These are phyloP conservation scores for Symbiodinium natans DNA, from an alignment of 73 alveolate species.

Conservation along the genomic window DNA sequence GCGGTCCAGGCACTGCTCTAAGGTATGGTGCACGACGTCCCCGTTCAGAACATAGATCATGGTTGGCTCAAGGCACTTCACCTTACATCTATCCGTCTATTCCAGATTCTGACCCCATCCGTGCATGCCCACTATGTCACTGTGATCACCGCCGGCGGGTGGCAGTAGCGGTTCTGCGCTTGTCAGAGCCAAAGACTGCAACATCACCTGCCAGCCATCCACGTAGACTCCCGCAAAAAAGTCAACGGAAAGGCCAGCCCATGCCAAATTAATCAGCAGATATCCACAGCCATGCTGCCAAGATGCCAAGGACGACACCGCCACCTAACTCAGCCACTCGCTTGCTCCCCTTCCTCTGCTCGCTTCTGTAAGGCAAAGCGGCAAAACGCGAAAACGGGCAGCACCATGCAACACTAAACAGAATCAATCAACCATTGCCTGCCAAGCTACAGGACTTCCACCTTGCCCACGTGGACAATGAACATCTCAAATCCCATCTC, in stretches of 20 bases:
- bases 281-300: too few relatives aligned
- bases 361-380: background rate
- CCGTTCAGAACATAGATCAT: slow-evolving; percentile 74
- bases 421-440: too few relatives aligned
- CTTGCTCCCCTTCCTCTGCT: slow-evolving; percentile 59
- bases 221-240: too few relatives aligned
- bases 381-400: background rate
- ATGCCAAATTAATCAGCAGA: background rate
- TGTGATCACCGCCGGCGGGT: too few relatives aligned
- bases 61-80: slow-evolving; percentile 70
- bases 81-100: background rate
- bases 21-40: slow-evolving; percentile 74
- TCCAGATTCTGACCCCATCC: too few relatives aligned
- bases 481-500: slow-evolving; percentile 93
- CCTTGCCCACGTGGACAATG: slow-evolving; percentile 56
- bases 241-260: background rate
- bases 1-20: slow-evolving; percentile 39
- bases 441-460: slow-evolving; percentile 66
- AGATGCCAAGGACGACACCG: slow-evolving; percentile 63
- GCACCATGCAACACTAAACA: too few relatives aligned
- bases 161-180: slow-evolving; percentile 83
- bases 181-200: slow-evolving; percentile 85
- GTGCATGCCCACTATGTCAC: too few relatives aligned
- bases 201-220: slow-evolving; percentile 77
- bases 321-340: slow-evolving; percentile 71